phyloP scores from a whole-genome alignment of 2,329 filamentous ascomycete genomes.

The Curvularia sp. region DNA sequence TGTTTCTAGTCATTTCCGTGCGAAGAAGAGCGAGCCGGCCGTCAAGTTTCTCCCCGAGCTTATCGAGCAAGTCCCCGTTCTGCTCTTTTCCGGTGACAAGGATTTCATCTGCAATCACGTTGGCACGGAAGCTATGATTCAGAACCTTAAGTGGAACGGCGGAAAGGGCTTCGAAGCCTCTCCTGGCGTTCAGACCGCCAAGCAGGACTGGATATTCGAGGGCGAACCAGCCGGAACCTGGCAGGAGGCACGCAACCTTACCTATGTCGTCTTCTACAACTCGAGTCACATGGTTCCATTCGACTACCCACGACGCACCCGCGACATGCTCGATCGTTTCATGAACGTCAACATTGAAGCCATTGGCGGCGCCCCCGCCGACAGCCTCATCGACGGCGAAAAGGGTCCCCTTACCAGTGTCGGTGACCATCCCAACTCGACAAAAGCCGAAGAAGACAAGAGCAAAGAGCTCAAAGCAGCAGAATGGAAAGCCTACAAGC shows the following conservation, averaged over 20 bases:
- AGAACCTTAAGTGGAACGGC: slow-evolving; percentile 89
- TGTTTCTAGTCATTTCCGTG: slow-evolving; percentile 75
- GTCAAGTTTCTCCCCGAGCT: slow-evolving; percentile 78
- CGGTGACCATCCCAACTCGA: slow-evolving; percentile 74
- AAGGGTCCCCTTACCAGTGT: slow-evolving; percentile 80
- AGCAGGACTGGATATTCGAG: slow-evolving; percentile 92
- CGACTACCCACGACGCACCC: slow-evolving; percentile 82
- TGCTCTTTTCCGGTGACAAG: slow-evolving; percentile 91
- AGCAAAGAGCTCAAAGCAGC: slow-evolving; percentile 79
- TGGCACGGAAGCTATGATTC: slow-evolving; percentile 89
- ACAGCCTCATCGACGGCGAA: slow-evolving; percentile 85
- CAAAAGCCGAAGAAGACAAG: slow-evolving; percentile 69
- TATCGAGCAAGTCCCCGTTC: slow-evolving; percentile 75
- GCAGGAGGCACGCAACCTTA: slow-evolving; percentile 92
- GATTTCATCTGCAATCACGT: slow-evolving; percentile 98
- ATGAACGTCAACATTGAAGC: slow-evolving; percentile 89
- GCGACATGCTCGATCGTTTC: slow-evolving; percentile 98
- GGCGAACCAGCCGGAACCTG: slow-evolving; percentile 87
- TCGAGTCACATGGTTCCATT: slow-evolving; percentile 98
- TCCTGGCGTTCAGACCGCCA: slow-evolving; percentile 88
- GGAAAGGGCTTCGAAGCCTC: slow-evolving; percentile 89
- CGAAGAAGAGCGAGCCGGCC: slow-evolving; percentile 74
- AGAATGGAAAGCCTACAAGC: slow-evolving; percentile 87
- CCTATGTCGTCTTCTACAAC: slow-evolving; percentile 95
- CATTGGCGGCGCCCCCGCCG: slow-evolving; percentile 80